phyloP scores from a whole-genome alignment of 495 filamentous ascomycete genomes.

The Penicillium mononematosum region DNA sequence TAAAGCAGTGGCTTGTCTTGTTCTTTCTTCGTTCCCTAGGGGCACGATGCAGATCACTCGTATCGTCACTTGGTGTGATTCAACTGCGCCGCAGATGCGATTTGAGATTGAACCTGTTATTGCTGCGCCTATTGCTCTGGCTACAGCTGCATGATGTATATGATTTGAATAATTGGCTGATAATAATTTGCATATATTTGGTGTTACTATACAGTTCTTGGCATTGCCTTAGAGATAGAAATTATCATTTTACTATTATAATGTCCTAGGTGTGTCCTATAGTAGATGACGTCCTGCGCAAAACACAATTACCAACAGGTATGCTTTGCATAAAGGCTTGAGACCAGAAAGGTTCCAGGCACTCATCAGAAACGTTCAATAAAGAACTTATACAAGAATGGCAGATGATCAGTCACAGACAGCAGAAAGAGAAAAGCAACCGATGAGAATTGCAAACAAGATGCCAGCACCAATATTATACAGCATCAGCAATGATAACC shows the following conservation, averaged over 20 bases:
- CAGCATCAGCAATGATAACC: conserved; percentile 50
- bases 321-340: not conserved
- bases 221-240: not conserved
- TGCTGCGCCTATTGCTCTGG: not conserved
- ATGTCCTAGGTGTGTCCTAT: not conserved
- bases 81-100: not conserved
- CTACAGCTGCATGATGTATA: not conserved
- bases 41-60: not conserved
- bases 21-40: not conserved
- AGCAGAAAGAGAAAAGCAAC: not conserved
- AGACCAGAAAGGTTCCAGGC: not conserved
- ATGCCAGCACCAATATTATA: not conserved
- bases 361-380: not conserved
- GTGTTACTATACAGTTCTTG: not conserved
- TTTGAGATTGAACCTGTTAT: conserved; percentile 1
- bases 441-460: not conserved
- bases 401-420: not conserved
- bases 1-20: not conserved
- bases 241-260: not conserved
- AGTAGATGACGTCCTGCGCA: not conserved
- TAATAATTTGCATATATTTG: not conserved
- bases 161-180: not conserved
- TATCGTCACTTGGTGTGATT: not conserved
- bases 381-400: conserved; percentile 1
- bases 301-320: no score